Evolutionary conservation across 306 rosid species (phyloP).

Genomic region (Medicago lupulina): DNA sequence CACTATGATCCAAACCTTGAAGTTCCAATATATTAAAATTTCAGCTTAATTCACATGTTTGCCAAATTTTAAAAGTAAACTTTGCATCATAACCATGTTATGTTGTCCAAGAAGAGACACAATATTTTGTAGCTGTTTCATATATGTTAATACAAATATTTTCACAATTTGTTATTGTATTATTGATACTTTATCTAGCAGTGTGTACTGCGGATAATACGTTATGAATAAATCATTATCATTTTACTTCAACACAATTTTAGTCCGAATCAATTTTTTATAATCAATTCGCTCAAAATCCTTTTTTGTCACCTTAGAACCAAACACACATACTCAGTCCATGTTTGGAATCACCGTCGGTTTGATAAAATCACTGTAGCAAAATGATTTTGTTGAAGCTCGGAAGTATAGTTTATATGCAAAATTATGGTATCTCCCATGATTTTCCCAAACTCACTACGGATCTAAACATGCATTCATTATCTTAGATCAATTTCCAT

Average conservation of each 20-base stretch:
- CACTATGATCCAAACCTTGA: slow-evolving; percentile 7
- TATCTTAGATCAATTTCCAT: neutral
- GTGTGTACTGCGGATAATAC: too few species aligned
- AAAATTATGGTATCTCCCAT: neutral
- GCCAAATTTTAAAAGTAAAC: neutral
- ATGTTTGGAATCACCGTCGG: too few species aligned
- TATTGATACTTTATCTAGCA: too few species aligned
- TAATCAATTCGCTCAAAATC: too few species aligned
- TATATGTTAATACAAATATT: neutral
- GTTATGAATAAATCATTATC: too few species aligned
- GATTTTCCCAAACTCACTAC: neutral
- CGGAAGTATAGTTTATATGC: neutral
- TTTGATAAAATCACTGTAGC: too few species aligned
- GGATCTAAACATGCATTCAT: neutral
- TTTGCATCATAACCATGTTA: neutral
- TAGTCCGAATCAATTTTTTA: too few species aligned
- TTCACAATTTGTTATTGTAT: too few species aligned
- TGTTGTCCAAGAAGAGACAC: neutral
- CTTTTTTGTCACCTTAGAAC: too few species aligned
- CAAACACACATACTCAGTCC: too few species aligned
- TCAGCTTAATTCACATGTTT: slow-evolving; percentile 16
- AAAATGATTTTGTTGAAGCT: neutral
- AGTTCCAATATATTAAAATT: neutral
- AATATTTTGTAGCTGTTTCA: neutral
- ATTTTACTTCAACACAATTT: too few species aligned